Evolutionary conservation across 2,329 filamentous ascomycete genomes (phyloP).

Genomic region (Sclerotinia minor): DNA sequence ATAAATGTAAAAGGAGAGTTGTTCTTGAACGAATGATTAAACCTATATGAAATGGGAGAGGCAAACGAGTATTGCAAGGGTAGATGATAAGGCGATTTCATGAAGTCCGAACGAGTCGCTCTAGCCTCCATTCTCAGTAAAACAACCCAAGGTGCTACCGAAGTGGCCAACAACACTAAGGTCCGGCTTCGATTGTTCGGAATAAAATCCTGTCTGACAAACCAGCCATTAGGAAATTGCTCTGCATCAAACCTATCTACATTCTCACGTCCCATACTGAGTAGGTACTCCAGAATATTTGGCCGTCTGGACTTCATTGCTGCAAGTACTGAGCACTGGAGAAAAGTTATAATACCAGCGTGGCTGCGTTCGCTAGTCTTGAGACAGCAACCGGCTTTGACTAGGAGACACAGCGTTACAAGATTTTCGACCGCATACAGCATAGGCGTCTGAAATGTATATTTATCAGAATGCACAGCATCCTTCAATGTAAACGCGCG

Average conservation of each 20-base stretch:
- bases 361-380: no score
- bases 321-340: not conserved
- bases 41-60: not conserved
- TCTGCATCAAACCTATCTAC: not conserved
- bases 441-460: not conserved
- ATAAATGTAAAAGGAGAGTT: not conserved
- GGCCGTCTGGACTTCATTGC: not conserved
- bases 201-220: not conserved
- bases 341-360: not conserved
- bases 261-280: not conserved
- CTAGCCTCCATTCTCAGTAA: no score
- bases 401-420: not conserved
- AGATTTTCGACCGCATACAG: not conserved
- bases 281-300: not conserved
- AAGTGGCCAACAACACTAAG: no score
- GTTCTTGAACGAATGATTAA: not conserved
- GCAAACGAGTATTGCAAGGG: no score
- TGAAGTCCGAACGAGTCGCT: no score
- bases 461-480: not conserved
- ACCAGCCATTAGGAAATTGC: not conserved
- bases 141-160: no score
- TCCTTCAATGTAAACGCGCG: not conserved
- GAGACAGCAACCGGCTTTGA: not conserved
- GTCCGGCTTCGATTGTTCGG: no score
- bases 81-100: no score